phyloP scores from a whole-genome alignment of 2,329 filamentous ascomycete genomes.

The Dothidotthia symphoricarpi region DNA sequence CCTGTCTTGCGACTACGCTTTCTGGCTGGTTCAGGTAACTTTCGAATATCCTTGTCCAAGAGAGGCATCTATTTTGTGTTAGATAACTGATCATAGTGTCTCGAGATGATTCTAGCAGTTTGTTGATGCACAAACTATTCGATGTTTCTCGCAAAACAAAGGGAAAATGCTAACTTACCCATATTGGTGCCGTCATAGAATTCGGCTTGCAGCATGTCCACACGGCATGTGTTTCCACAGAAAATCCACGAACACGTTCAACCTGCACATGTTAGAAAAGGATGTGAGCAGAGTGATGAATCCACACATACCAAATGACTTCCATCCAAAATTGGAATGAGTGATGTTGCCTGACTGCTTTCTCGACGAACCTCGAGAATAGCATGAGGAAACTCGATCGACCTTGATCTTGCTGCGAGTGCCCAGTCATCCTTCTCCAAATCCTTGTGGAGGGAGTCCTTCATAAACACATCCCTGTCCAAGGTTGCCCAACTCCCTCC shows the following conservation, averaged over 20 bases:
- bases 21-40: constrained; percentile 46
- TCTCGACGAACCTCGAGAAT: constrained; percentile 53
- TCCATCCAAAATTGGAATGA: constrained; percentile 47
- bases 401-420: constrained; percentile 21
- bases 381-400: constrained; percentile 50
- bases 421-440: constrained; percentile 35
- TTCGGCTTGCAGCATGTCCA: constrained; percentile 48
- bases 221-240: constrained; percentile 54
- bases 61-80: constrained; percentile 36
- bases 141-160: too few relatives aligned
- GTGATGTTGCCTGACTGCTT: constrained; percentile 39
- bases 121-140: too few relatives aligned
- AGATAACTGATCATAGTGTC: neutral
- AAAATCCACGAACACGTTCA: constrained; percentile 55
- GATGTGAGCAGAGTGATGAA: constrained; percentile 2
- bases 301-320: constrained; percentile 47
- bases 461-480: constrained; percentile 49
- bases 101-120: too few relatives aligned
- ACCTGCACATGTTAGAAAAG: constrained; percentile 34
- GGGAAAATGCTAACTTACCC: constrained; percentile 35
- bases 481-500: constrained; percentile 50
- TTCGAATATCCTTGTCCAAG: constrained; percentile 53
- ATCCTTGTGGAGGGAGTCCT: constrained; percentile 28
- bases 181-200: constrained; percentile 49
- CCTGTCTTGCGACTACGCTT: constrained; percentile 28